Percentiles rank a stretch among this genome's conserved stretches.
These are phyloP conservation scores for Colletotrichum endophyticum DNA, from an alignment of 2,329 filamentous ascomycete genomes.

Conservation along the genomic window DNA sequence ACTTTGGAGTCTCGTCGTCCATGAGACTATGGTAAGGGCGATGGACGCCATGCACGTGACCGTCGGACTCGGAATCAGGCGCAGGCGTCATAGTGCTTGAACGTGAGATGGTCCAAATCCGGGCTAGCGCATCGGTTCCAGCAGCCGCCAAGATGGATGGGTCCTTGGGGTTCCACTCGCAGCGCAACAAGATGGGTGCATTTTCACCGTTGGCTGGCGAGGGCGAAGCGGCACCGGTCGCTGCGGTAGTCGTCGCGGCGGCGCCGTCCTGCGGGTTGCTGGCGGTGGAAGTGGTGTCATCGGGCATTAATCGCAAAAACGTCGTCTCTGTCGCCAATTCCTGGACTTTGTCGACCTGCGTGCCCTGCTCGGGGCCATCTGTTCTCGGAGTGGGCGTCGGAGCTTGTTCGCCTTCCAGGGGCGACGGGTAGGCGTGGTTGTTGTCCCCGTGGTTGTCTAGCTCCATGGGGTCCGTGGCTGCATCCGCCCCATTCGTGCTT, in stretches of 20 bases:
- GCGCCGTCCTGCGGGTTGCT: slow-evolving; percentile 30
- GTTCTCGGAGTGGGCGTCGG: slow-evolving; percentile 59
- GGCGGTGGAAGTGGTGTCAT: slow-evolving; percentile 32
- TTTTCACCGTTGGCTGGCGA: slow-evolving; percentile 48
- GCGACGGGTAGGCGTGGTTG: slow-evolving; percentile 70
- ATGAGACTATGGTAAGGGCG: slow-evolving; percentile 53
- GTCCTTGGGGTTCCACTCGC: slow-evolving; percentile 72
- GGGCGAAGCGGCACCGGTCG: slow-evolving; percentile 30
- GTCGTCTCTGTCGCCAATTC: slow-evolving; percentile 65
- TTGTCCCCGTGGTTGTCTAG: slow-evolving; percentile 55
- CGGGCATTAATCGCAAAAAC: slow-evolving; percentile 60
- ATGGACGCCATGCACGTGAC: slow-evolving; percentile 49
- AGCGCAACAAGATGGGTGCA: slow-evolving; percentile 68
- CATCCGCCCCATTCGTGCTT: slow-evolving; percentile 49
- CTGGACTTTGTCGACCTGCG: slow-evolving; percentile 67
- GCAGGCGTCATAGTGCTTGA: slow-evolving; percentile 39
- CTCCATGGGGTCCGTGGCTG: slow-evolving; percentile 60
- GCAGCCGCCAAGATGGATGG: slow-evolving; percentile 70
- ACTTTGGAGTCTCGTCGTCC: slow-evolving; percentile 56
- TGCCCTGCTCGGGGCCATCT: slow-evolving; percentile 67
- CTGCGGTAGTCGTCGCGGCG: slow-evolving; percentile 37
- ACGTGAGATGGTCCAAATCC: slow-evolving; percentile 69
- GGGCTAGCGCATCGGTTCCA: slow-evolving; percentile 73
- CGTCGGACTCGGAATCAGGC: slow-evolving; percentile 20
- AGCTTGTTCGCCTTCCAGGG: slow-evolving; percentile 62